Evolutionary conservation across 225 moss, liverwort and hornwort species (phyloP).

Genomic region (Marchantia polymorpha): DNA sequence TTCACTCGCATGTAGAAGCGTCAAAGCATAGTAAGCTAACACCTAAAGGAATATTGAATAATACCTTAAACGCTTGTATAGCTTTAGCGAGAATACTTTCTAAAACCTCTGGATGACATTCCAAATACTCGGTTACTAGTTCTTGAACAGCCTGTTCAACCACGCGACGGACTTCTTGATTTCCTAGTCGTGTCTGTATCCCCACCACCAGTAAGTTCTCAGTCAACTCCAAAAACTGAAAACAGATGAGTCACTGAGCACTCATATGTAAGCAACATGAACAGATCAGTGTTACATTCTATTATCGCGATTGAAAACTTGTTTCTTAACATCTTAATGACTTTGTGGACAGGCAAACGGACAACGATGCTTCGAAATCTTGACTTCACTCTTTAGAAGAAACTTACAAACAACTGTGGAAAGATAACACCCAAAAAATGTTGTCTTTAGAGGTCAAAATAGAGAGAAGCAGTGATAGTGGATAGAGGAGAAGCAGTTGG

Average conservation of each 20-base stretch:
- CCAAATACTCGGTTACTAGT: conserved; percentile 90
- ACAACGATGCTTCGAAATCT: background rate
- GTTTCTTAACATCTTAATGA: background rate
- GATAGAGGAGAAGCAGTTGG: background rate
- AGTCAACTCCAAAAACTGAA: background rate
- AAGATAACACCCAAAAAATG: background rate
- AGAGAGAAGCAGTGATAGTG: background rate
- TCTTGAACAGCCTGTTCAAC: conserved; percentile 98
- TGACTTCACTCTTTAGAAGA: background rate
- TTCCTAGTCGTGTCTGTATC: conserved; percentile 83
- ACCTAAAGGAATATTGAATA: background rate
- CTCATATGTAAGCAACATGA: background rate
- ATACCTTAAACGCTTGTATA: conserved; percentile 84
- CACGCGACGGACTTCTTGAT: conserved; percentile 87
- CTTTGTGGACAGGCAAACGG: background rate
- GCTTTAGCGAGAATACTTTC: conserved; percentile 89
- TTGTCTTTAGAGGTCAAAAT: background rate
- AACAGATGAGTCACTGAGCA: background rate
- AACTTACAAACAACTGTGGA: background rate
- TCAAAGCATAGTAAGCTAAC: background rate
- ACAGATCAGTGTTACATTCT: background rate
- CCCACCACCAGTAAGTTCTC: background rate
- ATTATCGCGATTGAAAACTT: background rate
- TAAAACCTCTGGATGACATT: conserved; percentile 81
- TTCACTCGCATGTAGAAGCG: background rate